Conservation (phyloP, 202 grass and related monocot genomes). For the Bolboschoenoplectus hybrid region DNA sequence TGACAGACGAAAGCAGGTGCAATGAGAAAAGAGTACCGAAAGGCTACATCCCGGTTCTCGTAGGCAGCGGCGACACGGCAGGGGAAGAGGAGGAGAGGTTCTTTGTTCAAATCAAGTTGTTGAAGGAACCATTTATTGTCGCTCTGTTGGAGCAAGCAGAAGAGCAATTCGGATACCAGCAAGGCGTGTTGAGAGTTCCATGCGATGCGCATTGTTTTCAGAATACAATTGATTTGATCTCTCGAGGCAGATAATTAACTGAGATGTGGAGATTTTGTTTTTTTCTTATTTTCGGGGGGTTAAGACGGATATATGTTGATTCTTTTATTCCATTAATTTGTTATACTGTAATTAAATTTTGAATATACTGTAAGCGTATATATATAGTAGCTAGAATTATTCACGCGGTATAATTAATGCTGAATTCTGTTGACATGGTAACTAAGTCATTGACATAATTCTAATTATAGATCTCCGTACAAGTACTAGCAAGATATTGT, state of each 20-base stretch:
- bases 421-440: neutral
- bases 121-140: conserved; percentile 47
- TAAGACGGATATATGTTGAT: neutral
- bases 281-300: neutral
- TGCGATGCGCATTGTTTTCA: conserved; percentile 52
- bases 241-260: neutral
- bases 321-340: neutral
- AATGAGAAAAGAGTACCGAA: conserved; percentile 40
- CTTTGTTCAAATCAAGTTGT: conserved; percentile 51
- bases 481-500: no score
- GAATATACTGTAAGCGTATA: neutral
- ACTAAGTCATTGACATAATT: no score
- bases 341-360: neutral
- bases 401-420: neutral
- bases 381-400: neutral
- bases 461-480: no score
- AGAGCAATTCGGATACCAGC: conserved; percentile 55
- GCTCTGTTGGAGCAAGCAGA: conserved; percentile 59
- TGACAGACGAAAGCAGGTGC: neutral
- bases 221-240: conserved; percentile 35
- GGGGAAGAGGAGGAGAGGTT: conserved; percentile 38
- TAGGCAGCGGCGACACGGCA: no score
- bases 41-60: conserved; percentile 47
- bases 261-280: neutral
- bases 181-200: conserved; percentile 59